A percentile compares a stretch with the other conserved stretches of the same genome.
These are phyloP conservation scores for Dendrobium officinale DNA, from an alignment of 106 monocot genomes.

Conservation along the genomic window DNA sequence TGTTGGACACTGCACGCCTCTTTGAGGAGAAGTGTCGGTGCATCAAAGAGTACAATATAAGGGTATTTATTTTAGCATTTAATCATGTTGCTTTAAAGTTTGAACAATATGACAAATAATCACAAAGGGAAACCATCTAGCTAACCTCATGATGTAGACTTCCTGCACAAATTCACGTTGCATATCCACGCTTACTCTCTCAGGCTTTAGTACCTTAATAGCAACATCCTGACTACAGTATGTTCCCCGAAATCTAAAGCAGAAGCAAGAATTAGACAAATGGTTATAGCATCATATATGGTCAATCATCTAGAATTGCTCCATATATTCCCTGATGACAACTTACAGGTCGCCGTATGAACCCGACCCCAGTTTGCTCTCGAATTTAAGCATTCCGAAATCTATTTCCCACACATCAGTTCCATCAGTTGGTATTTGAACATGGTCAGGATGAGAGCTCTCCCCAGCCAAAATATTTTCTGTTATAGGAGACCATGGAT, in stretches of 20 bases:
- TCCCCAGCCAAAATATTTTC: conserved; percentile 27
- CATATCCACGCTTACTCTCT: conserved; percentile 62
- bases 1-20: too few relatives aligned
- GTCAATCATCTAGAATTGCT: not conserved
- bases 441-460: conserved; percentile 28
- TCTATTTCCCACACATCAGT: conserved; percentile 84
- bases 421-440: conserved; percentile 76
- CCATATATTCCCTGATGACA: not conserved
- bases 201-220: conserved; percentile 86
- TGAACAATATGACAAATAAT: not conserved
- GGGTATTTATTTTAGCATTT: too few relatives aligned
- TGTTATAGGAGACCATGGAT: conserved; percentile 32
- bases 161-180: conserved; percentile 89
- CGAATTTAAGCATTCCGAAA: conserved; percentile 54
- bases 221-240: conserved; percentile 90
- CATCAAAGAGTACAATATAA: too few relatives aligned
- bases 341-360: conserved; percentile 91
- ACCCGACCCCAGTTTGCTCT: conserved; percentile 79
- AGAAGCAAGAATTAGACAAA: conserved; percentile 9
- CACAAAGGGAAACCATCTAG: not conserved
- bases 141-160: conserved; percentile 92
- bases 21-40: conserved; percentile 22
- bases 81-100: too few relatives aligned
- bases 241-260: conserved; percentile 64
- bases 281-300: too few relatives aligned